Evolutionary conservation across 305 asterid species (phyloP).

Genomic region (Salvia sclarea): DNA sequence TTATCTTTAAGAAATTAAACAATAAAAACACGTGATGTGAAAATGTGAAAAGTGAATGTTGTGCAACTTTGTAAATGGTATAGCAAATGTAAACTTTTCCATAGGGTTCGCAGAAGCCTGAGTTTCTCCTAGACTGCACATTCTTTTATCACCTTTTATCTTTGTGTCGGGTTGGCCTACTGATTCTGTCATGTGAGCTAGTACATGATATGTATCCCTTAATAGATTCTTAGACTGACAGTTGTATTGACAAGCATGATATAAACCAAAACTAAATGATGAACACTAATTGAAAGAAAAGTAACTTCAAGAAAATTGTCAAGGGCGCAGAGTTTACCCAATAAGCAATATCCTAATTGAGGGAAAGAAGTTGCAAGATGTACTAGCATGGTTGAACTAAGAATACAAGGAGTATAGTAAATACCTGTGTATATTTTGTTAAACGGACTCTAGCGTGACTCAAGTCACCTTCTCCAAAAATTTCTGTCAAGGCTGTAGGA

Average conservation of each 20-base stretch:
- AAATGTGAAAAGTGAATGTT: not conserved
- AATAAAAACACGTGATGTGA: not conserved
- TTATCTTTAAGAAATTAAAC: not conserved
- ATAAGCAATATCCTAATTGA: constrained; percentile 10
- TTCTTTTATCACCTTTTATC: too few relatives aligned
- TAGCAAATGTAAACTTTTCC: not conserved
- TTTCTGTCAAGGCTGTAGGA: constrained; percentile 34
- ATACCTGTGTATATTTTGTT: constrained; percentile 75
- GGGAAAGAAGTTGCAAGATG: constrained; percentile 11
- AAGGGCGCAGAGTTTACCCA: constrained; percentile 10
- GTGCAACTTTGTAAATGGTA: not conserved
- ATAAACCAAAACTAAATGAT: constrained; percentile 10
- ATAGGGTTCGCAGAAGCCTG: too few relatives aligned
- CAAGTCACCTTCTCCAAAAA: constrained; percentile 43
- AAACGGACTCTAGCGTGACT: constrained; percentile 57
- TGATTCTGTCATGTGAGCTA: too few relatives aligned
- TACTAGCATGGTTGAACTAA: constrained; percentile 7
- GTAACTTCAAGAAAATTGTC: constrained; percentile 11
- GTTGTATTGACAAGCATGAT: not conserved
- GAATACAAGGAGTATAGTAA: constrained; percentile 24
- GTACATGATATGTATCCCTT: too few relatives aligned
- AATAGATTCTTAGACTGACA: too few relatives aligned
- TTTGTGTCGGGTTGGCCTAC: too few relatives aligned
- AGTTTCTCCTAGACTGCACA: too few relatives aligned
- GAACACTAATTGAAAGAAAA: not conserved